A percentile compares a stretch with the other conserved stretches of the same genome.
These are phyloP conservation scores for Agaricus bisporus DNA, from an alignment of 768 basidiomycete genomes.

Conservation along the genomic window DNA sequence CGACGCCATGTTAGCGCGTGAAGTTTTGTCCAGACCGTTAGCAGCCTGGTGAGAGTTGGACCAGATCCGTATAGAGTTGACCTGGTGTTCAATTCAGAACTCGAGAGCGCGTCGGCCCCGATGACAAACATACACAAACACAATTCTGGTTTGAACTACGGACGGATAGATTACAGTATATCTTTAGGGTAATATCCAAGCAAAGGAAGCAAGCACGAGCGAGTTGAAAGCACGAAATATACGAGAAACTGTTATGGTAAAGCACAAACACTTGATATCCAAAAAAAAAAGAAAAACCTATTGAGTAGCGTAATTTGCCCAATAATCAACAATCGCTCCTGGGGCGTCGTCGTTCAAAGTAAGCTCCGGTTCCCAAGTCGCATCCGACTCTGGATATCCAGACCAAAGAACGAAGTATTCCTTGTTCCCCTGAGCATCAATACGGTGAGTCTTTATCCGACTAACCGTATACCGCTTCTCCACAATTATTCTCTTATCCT, in stretches of 20 bases:
- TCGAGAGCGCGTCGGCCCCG: constrained; percentile 2
- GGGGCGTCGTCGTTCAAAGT: constrained; percentile 46
- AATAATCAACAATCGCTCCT: constrained; percentile 34
- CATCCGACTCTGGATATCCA: constrained; percentile 44
- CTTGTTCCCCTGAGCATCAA: constrained; percentile 23
- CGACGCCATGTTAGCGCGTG: constrained; percentile 41
- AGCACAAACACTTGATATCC: background rate
- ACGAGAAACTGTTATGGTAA: background rate
- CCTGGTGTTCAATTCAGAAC: background rate
- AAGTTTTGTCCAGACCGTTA: background rate
- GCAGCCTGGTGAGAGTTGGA: constrained; percentile 2
- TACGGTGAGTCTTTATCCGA: constrained; percentile 30
- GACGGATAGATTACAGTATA: background rate
- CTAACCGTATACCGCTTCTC: constrained; percentile 40
- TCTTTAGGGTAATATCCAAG: background rate
- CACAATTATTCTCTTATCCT: constrained; percentile 25
- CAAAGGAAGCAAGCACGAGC: background rate
- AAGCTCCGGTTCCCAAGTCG: constrained; percentile 53
- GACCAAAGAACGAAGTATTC: constrained; percentile 51
- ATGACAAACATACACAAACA: constrained; percentile 7
- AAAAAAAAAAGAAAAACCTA: background rate
- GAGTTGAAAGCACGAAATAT: background rate
- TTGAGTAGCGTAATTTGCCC: constrained; percentile 7
- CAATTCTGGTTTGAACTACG: too few species aligned
- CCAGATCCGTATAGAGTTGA: background rate